Percentiles rank a stretch among this genome's conserved stretches.
These are phyloP conservation scores for Thelonectria discophora DNA, from an alignment of 2,329 filamentous ascomycete species.

Conservation along the genomic window DNA sequence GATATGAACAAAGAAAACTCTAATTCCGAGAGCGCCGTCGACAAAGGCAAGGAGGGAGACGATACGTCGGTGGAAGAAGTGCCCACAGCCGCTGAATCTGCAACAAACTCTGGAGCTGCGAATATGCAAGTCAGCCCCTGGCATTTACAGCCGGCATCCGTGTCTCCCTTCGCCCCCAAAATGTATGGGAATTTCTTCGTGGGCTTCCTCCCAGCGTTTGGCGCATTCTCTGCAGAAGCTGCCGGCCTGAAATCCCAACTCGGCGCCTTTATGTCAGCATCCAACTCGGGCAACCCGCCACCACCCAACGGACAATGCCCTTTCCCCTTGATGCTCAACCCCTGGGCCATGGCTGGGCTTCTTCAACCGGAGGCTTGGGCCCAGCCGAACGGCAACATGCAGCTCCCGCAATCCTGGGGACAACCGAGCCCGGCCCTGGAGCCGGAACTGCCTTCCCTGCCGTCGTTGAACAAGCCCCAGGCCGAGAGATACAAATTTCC, in stretches of 20 bases:
- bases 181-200: conserved; percentile 17
- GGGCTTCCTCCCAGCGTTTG: conserved; percentile 19
- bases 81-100: background rate
- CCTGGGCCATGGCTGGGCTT: conserved; percentile 26
- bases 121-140: background rate
- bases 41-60: conserved; percentile 10
- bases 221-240: background rate
- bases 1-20: conserved; percentile 10
- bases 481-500: conserved; percentile 47
- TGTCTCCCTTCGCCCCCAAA: conserved; percentile 12
- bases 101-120: background rate
- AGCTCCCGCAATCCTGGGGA: conserved; percentile 9
- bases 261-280: background rate
- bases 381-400: background rate
- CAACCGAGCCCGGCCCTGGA: background rate
- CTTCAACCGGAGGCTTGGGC: conserved; percentile 17
- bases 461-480: conserved; percentile 20
- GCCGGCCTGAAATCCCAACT: background rate
- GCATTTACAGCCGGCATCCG: conserved; percentile 1
- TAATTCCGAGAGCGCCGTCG: background rate
- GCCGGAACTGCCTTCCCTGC: conserved; percentile 3
- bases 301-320: background rate
- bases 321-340: conserved; percentile 11
- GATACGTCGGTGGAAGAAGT: conserved; percentile 9
- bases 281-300: background rate